Percentiles rank a stretch among this genome's conserved stretches.
phyloP scores from a whole-genome alignment of 169 alveolate species.

The Eimeria acervulina region DNA sequence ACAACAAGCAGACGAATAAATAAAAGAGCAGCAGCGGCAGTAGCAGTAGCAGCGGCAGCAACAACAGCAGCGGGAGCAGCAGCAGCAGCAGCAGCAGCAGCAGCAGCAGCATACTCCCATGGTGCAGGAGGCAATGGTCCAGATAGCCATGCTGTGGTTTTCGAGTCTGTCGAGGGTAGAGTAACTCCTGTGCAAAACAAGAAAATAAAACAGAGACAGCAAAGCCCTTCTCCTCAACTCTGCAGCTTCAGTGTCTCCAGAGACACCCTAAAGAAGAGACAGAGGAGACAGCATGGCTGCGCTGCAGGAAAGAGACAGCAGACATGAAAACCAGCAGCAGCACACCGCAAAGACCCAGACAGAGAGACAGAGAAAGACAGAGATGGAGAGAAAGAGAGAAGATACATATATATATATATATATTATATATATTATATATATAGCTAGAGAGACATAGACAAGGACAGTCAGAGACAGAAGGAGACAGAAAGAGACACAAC shows the following conservation, averaged over 20 bases:
- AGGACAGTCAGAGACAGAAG: background rate
- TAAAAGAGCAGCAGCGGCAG: background rate
- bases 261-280: no score
- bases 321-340: no score
- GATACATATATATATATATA: no score
- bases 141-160: conserved; percentile 91
- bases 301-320: no score
- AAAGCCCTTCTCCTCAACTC: no score
- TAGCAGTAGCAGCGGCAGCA: background rate
- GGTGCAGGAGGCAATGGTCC: conserved; percentile 89
- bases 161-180: conserved; percentile 89
- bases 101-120: conserved; percentile 60
- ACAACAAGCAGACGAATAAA: background rate
- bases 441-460: background rate
- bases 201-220: no score
- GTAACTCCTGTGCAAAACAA: conserved; percentile 85
- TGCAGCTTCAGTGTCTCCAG: no score
- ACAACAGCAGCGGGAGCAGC: no score
- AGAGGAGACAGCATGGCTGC: no score
- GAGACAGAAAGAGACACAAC: background rate
- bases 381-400: background rate
- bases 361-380: background rate
- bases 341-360: background rate
- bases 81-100: background rate
- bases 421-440: no score